These are phyloP conservation scores for Penicillium sumatraense DNA, from an alignment of 2,329 filamentous ascomycete species.

Conservation along the genomic window DNA sequence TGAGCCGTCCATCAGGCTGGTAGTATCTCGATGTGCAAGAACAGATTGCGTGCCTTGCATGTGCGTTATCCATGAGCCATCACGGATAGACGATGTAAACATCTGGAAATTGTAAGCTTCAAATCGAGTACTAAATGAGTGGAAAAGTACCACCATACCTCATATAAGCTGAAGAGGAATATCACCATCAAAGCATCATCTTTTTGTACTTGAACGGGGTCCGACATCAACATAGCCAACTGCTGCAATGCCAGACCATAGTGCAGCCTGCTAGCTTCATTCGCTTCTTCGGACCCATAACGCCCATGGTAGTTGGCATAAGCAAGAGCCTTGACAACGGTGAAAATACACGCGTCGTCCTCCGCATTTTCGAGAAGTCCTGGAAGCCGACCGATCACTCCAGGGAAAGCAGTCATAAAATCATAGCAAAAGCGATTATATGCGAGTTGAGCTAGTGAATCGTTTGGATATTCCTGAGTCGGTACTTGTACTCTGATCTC, in stretches of 20 bases:
- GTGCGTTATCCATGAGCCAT: constrained; percentile 18
- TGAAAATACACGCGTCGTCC: constrained; percentile 11
- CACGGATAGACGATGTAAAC: constrained; percentile 12
- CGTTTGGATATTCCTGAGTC: background rate
- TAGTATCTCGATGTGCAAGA: constrained; percentile 8
- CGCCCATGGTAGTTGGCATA: constrained; percentile 16
- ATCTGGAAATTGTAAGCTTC: constrained; percentile 8
- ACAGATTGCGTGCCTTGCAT: constrained; percentile 19
- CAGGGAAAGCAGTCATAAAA: constrained; percentile 12
- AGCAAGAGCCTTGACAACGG: constrained; percentile 12
- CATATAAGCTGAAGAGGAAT: constrained; percentile 16
- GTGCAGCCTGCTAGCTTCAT: constrained; percentile 5
- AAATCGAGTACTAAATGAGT: too few species aligned
- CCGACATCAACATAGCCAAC: constrained; percentile 8
- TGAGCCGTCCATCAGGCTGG: constrained; percentile 6
- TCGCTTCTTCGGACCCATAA: constrained; percentile 10
- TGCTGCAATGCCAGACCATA: constrained; percentile 16
- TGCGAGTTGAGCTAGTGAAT: constrained; percentile 7
- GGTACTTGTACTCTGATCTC: background rate
- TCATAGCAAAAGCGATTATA: constrained; percentile 18
- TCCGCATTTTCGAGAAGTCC: background rate
- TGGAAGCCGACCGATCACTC: constrained; percentile 4
- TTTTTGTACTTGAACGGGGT: constrained; percentile 4
- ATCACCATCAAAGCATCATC: constrained; percentile 17
- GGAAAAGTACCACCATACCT: too few species aligned